Conservation (phyloP, 2,329 filamentous ascomycete species). For the Aspergillus ochraceus region DNA sequence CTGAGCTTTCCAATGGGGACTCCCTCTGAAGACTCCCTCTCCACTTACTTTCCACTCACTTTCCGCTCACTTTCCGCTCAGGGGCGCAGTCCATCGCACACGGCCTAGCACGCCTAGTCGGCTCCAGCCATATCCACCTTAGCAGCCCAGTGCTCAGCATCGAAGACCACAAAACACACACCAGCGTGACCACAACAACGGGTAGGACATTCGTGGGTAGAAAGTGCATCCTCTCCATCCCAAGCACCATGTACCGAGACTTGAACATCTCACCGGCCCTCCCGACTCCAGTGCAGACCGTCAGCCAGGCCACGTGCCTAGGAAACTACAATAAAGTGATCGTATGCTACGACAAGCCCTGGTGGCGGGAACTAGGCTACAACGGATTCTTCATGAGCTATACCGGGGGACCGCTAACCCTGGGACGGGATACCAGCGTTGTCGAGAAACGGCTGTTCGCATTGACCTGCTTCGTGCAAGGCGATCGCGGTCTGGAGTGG, state of each 20-base stretch:
- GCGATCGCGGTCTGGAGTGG: constrained; percentile 38
- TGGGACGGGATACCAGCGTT: constrained; percentile 43
- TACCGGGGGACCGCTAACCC: constrained; percentile 35
- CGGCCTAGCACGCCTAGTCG: neutral
- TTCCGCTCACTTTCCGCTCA: neutral
- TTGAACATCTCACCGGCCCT: constrained; percentile 49
- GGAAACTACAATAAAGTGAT: constrained; percentile 42
- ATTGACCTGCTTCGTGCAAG: constrained; percentile 44
- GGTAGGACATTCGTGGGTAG: constrained; percentile 6
- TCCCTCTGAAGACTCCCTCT: no score
- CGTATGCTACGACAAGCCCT: constrained; percentile 46
- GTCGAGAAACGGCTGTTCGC: constrained; percentile 24
- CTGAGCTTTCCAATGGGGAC: no score
- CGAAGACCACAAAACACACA: constrained; percentile 3
- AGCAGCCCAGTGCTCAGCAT: neutral
- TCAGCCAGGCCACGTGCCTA: constrained; percentile 31
- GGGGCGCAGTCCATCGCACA: constrained; percentile 10
- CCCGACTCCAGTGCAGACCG: constrained; percentile 25
- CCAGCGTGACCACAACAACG: constrained; percentile 4
- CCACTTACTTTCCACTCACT: no score
- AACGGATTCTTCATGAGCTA: constrained; percentile 43
- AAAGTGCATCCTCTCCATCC: constrained; percentile 51
- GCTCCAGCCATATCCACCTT: neutral
- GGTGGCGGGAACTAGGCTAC: constrained; percentile 28
- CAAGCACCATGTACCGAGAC: constrained; percentile 49